Base-by-base conservation (phyloP, 495 filamentous ascomycete species). In the Staphylotrichum tortipilum region DNA sequence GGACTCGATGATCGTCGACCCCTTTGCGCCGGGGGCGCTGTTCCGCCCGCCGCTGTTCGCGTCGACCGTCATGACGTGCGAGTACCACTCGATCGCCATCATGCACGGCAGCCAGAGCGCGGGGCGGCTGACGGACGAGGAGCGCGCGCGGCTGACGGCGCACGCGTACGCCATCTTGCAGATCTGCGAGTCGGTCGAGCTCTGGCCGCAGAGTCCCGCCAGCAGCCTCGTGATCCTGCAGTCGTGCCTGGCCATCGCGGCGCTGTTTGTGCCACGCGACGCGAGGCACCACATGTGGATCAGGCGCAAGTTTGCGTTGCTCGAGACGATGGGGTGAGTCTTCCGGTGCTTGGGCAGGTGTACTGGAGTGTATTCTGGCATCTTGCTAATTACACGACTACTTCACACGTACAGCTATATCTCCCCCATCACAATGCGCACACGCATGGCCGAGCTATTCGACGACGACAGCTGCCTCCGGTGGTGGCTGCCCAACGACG, bases 401-500 rank as follows among this genome's bases (percentile, higher is more conserved):
- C n/a, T n/a, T n/a, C n/a, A n/a, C n/a, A n/a, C n/a, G n/a, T 44
- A 39, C 58, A 96, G 91, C 36, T 95, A 94, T 64, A 83, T 94
- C 22, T 88, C 83, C 52, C 83, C 90, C 7, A 66, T 77, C 24
- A 81, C 77, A 35, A 83, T 90, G 65, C 86, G 91, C 57, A 65
- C 68, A 21, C 78, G 76, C 44, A 82, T 98, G 72, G 78, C 85
- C 12, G 77, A 81, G 24, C 61, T 85, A 28, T 94, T 88, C 75
- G 69, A 76, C 54, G 71, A 83, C 29, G 76, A 79, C 9, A 82
- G 81, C 43, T 73, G 87, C 49, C 73, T 77, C 44, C 76, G 83
- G 31, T 94, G 88, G 88, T 95, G 89, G 89, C 77, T 94, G 19
- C 86, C 89, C 3, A 80, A 89, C 59, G 80, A 89, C 58, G 85